These are phyloP conservation scores for Verticillium dahliae DNA, from an alignment of 2,329 filamentous ascomycete species.

Conservation along the genomic window DNA sequence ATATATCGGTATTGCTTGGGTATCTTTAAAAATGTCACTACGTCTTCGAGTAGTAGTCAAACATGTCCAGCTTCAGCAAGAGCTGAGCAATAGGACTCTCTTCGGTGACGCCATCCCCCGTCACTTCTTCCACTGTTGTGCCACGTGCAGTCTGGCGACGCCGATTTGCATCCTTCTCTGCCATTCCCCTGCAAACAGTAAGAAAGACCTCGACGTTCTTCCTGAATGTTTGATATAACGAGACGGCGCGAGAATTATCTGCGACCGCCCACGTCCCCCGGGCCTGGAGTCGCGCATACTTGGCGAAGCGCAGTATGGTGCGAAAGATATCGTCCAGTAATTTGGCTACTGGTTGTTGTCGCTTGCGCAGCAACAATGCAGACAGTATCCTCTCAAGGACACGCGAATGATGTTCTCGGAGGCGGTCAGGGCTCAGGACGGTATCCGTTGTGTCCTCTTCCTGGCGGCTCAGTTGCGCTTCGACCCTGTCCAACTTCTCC, in stretches of 20 bases:
- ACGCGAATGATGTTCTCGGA: slow-evolving; percentile 65
- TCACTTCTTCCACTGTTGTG: slow-evolving; percentile 19
- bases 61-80: slow-evolving; percentile 65
- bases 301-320: slow-evolving; percentile 66
- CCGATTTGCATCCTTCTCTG: slow-evolving; percentile 49
- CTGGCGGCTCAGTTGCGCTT: slow-evolving; percentile 33
- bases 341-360: slow-evolving; percentile 65
- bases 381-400: slow-evolving; percentile 71
- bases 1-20: not conserved
- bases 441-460: slow-evolving; percentile 34
- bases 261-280: slow-evolving; percentile 24
- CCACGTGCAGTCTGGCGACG: slow-evolving; percentile 20
- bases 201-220: slow-evolving; percentile 72
- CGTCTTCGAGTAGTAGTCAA: slow-evolving; percentile 49
- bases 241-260: slow-evolving; percentile 19
- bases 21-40: not conserved
- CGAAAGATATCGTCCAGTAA: slow-evolving; percentile 73
- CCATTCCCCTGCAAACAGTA: slow-evolving; percentile 61
- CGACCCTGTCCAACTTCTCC: slow-evolving; percentile 54
- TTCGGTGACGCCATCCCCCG: slow-evolving; percentile 23
- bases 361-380: slow-evolving; percentile 64
- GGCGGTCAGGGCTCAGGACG: slow-evolving; percentile 55
- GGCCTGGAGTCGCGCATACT: slow-evolving; percentile 33
- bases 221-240: slow-evolving; percentile 59
- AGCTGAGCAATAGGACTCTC: slow-evolving; percentile 63